phyloP scores from a whole-genome alignment of 495 filamentous ascomycete species.

The Neurospora sp. region DNA sequence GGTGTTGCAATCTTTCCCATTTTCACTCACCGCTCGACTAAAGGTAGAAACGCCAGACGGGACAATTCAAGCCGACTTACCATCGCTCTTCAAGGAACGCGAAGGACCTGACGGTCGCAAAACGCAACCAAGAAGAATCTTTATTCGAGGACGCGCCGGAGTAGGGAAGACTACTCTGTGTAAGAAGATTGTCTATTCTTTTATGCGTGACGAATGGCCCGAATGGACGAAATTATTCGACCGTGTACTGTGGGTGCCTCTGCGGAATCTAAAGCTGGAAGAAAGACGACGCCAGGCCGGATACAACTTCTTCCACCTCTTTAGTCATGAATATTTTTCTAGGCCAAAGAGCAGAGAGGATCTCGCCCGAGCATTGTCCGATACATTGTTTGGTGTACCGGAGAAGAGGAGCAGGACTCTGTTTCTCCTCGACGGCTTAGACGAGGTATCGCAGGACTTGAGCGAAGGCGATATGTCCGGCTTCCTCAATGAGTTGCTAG shows the following conservation, averaged over 20 bases:
- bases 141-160: no score
- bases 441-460: constrained; percentile 28
- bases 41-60: constrained; percentile 15
- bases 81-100: constrained; percentile 15
- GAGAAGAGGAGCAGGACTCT: constrained; percentile 15
- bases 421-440: constrained; percentile 33
- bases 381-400: not conserved
- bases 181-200: constrained; percentile 18
- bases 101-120: no score
- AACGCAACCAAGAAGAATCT: no score
- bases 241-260: constrained; percentile 31
- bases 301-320: constrained; percentile 16
- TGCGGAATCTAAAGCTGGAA: constrained; percentile 18
- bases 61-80: constrained; percentile 14
- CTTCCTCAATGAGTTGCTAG: constrained; percentile 25
- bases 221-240: constrained; percentile 24
- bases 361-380: constrained; percentile 11
- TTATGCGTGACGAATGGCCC: constrained; percentile 5
- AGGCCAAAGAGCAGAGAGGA: not conserved
- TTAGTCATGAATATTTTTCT: constrained; percentile 21
- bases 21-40: constrained; percentile 20
- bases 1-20: constrained; percentile 11
- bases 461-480: constrained; percentile 8
- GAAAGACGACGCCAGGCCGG: not conserved
- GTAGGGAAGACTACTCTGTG: no score